Evolutionary conservation across 257 asterid genomes (phyloP).

Genomic region (Jacaranda mimosifolia): DNA sequence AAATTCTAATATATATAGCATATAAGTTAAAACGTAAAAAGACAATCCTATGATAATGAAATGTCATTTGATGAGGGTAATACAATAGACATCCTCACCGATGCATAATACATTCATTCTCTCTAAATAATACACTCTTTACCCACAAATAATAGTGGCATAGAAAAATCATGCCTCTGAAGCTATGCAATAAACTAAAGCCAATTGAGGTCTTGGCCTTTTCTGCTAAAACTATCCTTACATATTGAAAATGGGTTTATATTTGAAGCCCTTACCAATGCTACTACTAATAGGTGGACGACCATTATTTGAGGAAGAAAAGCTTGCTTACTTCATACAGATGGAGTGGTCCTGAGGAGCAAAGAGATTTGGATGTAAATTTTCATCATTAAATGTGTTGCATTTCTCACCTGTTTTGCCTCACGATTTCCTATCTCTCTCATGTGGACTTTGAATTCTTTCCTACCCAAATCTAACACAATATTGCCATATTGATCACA

Average conservation of each 20-base stretch:
- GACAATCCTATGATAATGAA: not conserved
- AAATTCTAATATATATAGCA: too few species aligned
- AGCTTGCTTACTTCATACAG: too few species aligned
- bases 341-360: too few species aligned
- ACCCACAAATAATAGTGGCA: constrained; percentile 23
- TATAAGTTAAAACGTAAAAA: not conserved
- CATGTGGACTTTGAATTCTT: constrained; percentile 78
- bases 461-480: constrained; percentile 74
- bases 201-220: constrained; percentile 29
- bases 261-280: constrained; percentile 64
- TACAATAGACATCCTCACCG: not conserved
- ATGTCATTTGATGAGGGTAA: not conserved
- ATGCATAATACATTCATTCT: not conserved
- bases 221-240: constrained; percentile 26
- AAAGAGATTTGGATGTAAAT: constrained; percentile 49
- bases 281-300: constrained; percentile 42
- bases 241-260: constrained; percentile 67
- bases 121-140: not conserved
- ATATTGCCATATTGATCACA: constrained; percentile 69
- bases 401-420: constrained; percentile 30
- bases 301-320: constrained; percentile 33
- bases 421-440: constrained; percentile 59
- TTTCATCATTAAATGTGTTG: constrained; percentile 58
- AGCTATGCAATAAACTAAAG: constrained; percentile 8
- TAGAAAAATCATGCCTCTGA: constrained; percentile 19